These are phyloP conservation scores for Ogataea corticis DNA, from an alignment of 805 yeast genomes.

Conservation along the genomic window DNA sequence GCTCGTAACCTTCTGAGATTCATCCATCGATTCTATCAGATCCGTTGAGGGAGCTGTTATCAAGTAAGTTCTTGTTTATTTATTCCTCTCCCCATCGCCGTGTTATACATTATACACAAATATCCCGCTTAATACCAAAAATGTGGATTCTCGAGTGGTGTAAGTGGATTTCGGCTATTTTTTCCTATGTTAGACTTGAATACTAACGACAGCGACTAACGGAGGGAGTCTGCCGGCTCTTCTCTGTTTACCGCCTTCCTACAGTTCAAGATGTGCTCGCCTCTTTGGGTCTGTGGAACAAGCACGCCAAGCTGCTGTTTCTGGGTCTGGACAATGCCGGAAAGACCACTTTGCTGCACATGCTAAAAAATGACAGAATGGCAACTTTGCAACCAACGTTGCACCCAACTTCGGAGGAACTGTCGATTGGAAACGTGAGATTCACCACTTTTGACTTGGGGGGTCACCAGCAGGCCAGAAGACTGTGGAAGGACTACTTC, in stretches of 20 bases:
- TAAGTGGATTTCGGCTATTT: slow-evolving; percentile 24
- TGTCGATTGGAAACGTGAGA: slow-evolving; percentile 93
- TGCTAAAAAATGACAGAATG: slow-evolving; percentile 91
- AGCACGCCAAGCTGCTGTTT: slow-evolving; percentile 94
- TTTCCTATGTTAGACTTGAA: too few species aligned
- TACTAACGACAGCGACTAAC: slow-evolving; percentile 10
- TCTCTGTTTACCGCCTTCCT: background rate
- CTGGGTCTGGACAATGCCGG: slow-evolving; percentile 98
- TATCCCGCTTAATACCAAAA: background rate
- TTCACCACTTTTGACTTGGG: slow-evolving; percentile 98
- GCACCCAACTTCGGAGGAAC: slow-evolving; percentile 98
- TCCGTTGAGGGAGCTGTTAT: too few species aligned
- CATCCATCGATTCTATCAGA: too few species aligned
- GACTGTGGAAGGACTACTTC: slow-evolving; percentile 99
- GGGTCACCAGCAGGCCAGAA: slow-evolving; percentile 98
- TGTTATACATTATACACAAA: background rate
- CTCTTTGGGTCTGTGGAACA: slow-evolving; percentile 83
- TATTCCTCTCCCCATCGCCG: background rate
- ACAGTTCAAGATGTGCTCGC: slow-evolving; percentile 74
- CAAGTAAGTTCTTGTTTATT: background rate
- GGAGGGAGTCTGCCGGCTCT: too few species aligned
- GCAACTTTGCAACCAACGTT: slow-evolving; percentile 97
- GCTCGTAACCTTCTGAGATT: slow-evolving; percentile 10
- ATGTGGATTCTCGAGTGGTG: slow-evolving; percentile 44
- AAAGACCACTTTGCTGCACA: slow-evolving; percentile 85